Evolutionary conservation across 2,329 filamentous ascomycete genomes (phyloP), one percentile per base, ranked within the genome.

Genomic region (Fusarium tanahbumbuense): DNA sequence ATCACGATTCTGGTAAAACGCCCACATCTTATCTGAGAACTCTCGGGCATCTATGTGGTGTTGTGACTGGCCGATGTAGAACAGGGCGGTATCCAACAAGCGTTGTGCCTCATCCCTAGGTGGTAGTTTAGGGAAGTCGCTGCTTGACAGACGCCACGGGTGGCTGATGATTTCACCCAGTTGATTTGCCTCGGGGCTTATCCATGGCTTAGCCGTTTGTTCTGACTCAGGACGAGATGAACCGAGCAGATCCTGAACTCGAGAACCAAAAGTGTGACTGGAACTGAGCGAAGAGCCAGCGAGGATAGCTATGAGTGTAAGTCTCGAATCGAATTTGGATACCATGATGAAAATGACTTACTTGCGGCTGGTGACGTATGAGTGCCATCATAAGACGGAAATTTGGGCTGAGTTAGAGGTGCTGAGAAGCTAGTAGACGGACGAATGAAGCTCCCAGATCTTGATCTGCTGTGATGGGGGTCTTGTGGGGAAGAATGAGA

Each of bases 21-120:
- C 65, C 71, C 73, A 75, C n/a, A 75, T 46, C 6, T 74, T 73
- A 23, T 75, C 73, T 32, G 73, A 74, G 28, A 75, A 75, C 13
- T 74, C 73, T 2, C 73, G 70, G 23, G 73, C 72, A 32, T 75
- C 73, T 3, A 75, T 68, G 41, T 75, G 73, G 37, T 75, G 73
- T 6, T 75, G 73, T 2, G 73, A 75, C 41, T 75, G 73, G 15
- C 73, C 73, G 8, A 75, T 73, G 16, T 74, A 75, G 50, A 75
- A 75, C 15, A 74, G 25, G 13, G 71, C 70, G 18, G 65, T 72
- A 3, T 75, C 72, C 9, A 75, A 15, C 4, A 75, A 28, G 5
- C 73, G 42, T 25, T 75, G 69, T 1, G 73, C 73, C 27, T 75
- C 73, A 5, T 75, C 40, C 6, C 70, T 66, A 1, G 73, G 59